Conservation (phyloP, 2,329 filamentous ascomycete genomes). For the Dactylellina drechsleri region DNA sequence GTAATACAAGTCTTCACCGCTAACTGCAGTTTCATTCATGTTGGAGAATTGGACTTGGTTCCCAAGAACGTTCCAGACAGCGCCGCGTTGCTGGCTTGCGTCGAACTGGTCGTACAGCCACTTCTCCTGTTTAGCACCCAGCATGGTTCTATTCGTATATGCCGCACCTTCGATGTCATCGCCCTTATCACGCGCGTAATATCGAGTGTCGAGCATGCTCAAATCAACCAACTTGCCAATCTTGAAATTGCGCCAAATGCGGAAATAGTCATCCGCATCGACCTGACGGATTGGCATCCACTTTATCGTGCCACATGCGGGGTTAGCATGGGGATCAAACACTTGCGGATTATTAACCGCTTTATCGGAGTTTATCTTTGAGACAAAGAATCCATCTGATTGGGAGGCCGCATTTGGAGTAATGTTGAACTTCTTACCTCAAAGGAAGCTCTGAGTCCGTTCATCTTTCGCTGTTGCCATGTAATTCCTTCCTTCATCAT, state of each 20-base stretch:
- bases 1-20: constrained; percentile 53
- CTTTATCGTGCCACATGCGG: constrained; percentile 70
- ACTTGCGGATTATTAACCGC: too few relatives aligned
- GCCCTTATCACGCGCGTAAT: constrained; percentile 75
- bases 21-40: constrained; percentile 60
- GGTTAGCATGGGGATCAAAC: constrained; percentile 17
- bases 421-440: constrained; percentile 61
- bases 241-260: constrained; percentile 74
- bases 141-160: constrained; percentile 72
- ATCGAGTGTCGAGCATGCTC: constrained; percentile 74
- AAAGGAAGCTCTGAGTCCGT: constrained; percentile 76
- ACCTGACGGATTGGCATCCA: constrained; percentile 73
- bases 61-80: constrained; percentile 76
- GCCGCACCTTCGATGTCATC: constrained; percentile 70
- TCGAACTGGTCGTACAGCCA: constrained; percentile 75
- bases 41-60: constrained; percentile 76
- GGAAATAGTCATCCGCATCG: constrained; percentile 75
- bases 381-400: too few relatives aligned
- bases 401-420: neutral
- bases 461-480: constrained; percentile 78
- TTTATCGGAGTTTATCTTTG: too few relatives aligned
- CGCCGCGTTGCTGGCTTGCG: constrained; percentile 72
- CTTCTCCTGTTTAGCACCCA: constrained; percentile 77
- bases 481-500: constrained; percentile 70
- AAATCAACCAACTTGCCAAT: constrained; percentile 74